These are phyloP conservation scores for Sophora flavescens DNA, from an alignment of 306 rosid genomes.

Conservation along the genomic window DNA sequence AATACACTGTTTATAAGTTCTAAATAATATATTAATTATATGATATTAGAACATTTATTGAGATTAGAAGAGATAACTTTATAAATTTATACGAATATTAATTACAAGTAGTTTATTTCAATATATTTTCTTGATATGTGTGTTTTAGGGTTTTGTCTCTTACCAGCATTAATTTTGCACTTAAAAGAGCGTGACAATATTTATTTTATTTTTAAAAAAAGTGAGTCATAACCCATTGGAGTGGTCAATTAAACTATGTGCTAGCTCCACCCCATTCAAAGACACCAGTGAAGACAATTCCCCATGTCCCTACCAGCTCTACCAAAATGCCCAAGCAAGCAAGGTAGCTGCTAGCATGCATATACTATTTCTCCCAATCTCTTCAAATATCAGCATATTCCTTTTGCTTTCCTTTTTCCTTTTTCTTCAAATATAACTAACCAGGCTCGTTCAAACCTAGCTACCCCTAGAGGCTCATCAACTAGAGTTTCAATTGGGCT, in stretches of 20 bases:
- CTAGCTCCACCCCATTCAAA: slow-evolving; percentile 42
- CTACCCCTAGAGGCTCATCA: slow-evolving; percentile 3
- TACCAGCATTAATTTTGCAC: too few species aligned
- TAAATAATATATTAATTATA: too few species aligned
- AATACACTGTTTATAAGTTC: too few species aligned
- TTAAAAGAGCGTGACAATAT: too few species aligned
- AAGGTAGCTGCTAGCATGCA: not conserved
- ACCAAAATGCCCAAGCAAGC: slow-evolving; percentile 38
- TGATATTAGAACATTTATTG: too few species aligned
- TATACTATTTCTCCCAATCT: slow-evolving; percentile 11
- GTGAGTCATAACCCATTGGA: slow-evolving; percentile 38
- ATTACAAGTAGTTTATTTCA: too few species aligned
- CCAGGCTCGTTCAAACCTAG: not conserved
- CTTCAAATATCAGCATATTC: slow-evolving; percentile 35
- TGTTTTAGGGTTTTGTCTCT: too few species aligned
- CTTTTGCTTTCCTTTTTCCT: slow-evolving; percentile 16
- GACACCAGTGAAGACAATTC: slow-evolving; percentile 50
- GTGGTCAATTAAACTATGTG: slow-evolving; percentile 55
- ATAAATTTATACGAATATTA: too few species aligned
- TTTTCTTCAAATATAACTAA: slow-evolving; percentile 27
- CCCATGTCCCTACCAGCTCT: slow-evolving; percentile 35
- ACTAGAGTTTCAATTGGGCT: slow-evolving; percentile 35
- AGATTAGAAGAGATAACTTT: too few species aligned
- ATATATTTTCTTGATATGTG: too few species aligned
- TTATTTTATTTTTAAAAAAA: too few species aligned